A percentile compares a stretch with the other conserved stretches of the same genome.
Conservation (phyloP, 2,329 filamentous ascomycete genomes). For the Lanzia echinophila region DNA sequence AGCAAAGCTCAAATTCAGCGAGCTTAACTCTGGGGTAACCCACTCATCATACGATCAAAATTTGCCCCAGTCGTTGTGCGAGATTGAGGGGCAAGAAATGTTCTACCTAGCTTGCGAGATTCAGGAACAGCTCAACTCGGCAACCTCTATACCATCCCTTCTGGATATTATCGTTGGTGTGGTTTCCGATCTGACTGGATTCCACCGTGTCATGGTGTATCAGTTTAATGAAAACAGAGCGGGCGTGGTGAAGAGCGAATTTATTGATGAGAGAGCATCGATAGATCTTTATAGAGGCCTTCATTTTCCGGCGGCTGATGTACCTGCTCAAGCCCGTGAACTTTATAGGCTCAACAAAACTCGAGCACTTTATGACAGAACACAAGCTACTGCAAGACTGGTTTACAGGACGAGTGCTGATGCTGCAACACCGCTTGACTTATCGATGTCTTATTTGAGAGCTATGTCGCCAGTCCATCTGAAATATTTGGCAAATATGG, state of each 20-base stretch:
- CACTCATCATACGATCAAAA: too few species aligned
- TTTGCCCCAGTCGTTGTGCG: background rate
- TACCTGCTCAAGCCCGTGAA: conserved; percentile 77
- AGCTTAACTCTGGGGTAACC: conserved; percentile 31
- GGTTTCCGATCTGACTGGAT: conserved; percentile 82
- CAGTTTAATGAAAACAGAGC: conserved; percentile 82
- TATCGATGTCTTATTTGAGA: conserved; percentile 64
- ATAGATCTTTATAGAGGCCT: conserved; percentile 81
- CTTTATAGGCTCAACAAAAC: conserved; percentile 88
- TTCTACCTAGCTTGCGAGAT: conserved; percentile 91
- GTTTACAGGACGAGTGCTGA: conserved; percentile 73
- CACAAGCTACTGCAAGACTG: conserved; percentile 69
- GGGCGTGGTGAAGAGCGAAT: conserved; percentile 77
- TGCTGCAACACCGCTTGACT: conserved; percentile 67
- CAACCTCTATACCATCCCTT: conserved; percentile 63
- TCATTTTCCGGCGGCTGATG: conserved; percentile 83
- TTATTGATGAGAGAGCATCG: conserved; percentile 75
- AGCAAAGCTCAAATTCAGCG: conserved; percentile 35
- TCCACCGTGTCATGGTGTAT: conserved; percentile 89
- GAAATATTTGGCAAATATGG: conserved; percentile 85
- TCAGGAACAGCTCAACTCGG: conserved; percentile 74
- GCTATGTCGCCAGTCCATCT: conserved; percentile 89
- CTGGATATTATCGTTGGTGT: conserved; percentile 79
- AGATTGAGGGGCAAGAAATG: conserved; percentile 68
- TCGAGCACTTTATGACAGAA: conserved; percentile 77